Base-by-base conservation (phyloP, 2,329 filamentous ascomycete genomes). In the Beauveria sp. region DNA sequence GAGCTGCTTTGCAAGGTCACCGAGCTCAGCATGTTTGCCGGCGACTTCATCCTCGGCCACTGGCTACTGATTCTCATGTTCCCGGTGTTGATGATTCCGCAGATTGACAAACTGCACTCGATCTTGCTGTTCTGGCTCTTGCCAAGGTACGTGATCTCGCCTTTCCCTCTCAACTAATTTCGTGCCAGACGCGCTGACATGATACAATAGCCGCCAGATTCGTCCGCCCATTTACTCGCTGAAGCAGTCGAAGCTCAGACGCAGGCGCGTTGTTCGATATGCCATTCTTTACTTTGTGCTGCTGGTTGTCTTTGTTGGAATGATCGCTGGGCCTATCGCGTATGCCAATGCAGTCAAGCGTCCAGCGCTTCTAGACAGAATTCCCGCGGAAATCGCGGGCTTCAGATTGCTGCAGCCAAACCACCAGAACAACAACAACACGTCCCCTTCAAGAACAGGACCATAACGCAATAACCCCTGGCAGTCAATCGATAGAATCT, bases 1-100 rank as follows among this genome's bases (percentile, higher is more conserved):
- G 95, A 99, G 76, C 96, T 92, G 78, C 87, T 99, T 46, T 97
- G 93, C 85, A 99, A 99, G 83, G 97, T 98, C 68, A 97, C 93
- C 0, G 95, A 99, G 79, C 80, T 99, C 66, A 92, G 91, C 71
- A 92, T 96, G 85, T 99, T 99, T 73, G 90, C 92, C 50, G 90
- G 88, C 62, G 93, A 98, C 74, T 98, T 98, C 73, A 83, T 97
- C 60, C 83, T 99, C 22, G 95, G 95, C 7, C 95, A 99, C 74
- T 76, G 93, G 64, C 76, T 99, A 24, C 81, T 99, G 61, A 97
- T 99, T 80, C 77, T 96, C 74, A 96, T 97, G 91, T 77, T 96
- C 61, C 93, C 95, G 0, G 75, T 91, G 61, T 85, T 99, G 49
- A 76, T 91, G 53, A 81, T 97, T 59, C 95, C 95, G 3, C 91